A percentile compares a stretch with the other conserved stretches of the same genome.
phyloP scores from a whole-genome alignment of 2,329 filamentous ascomycete species.

The Fusarium phyllophilum region DNA sequence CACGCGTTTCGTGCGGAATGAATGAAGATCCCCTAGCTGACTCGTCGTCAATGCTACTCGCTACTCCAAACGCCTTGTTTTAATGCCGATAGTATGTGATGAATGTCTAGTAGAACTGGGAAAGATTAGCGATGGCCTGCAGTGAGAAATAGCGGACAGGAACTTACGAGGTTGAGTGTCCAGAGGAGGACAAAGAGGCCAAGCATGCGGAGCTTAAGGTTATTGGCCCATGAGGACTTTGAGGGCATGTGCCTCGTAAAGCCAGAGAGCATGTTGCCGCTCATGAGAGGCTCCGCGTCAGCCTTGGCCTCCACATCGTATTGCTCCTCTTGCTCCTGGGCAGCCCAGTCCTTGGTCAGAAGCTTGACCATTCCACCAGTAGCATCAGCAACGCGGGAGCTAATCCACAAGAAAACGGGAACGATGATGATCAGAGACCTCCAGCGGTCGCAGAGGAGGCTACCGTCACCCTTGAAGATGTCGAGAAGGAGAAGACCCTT shows the following conservation, averaged over 20 bases:
- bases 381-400: conserved; percentile 31
- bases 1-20: background rate
- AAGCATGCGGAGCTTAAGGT: conserved; percentile 31
- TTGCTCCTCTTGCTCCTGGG: conserved; percentile 8
- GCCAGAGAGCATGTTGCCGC: conserved; percentile 9
- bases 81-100: background rate
- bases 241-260: conserved; percentile 31
- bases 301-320: conserved; percentile 33
- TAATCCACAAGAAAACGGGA: conserved; percentile 44
- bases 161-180: conserved; percentile 33
- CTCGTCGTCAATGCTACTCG: conserved; percentile 4
- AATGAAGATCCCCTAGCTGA: background rate
- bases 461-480: conserved; percentile 31
- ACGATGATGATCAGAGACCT: conserved; percentile 41
- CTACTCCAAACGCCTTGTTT: conserved; percentile 31
- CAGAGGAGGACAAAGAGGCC: conserved; percentile 32
- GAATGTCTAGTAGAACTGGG: conserved; percentile 29
- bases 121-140: background rate
- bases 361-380: conserved; percentile 36
- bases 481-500: conserved; percentile 53
- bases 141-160: fast-evolving
- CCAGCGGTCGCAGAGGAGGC: conserved; percentile 39
- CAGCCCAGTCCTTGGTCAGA: conserved; percentile 25
- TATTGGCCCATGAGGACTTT: conserved; percentile 28
- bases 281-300: conserved; percentile 30